Conservation (phyloP, 1,139 yeast genomes). For the Scheffersomyces titani region DNA sequence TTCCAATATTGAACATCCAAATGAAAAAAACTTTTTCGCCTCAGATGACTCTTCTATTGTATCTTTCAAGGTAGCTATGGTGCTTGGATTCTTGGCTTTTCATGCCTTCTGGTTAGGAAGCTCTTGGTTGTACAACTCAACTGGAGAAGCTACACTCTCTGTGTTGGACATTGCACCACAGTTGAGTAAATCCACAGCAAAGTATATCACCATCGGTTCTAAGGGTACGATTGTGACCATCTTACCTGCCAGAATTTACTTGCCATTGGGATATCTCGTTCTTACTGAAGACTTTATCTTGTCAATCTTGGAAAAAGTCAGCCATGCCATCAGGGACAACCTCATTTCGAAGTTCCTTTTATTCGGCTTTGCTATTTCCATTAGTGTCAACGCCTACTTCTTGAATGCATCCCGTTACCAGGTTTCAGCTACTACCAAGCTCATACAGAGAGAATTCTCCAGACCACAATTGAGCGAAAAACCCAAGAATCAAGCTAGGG, state of each 20-base stretch:
- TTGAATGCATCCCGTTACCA: slow-evolving; percentile 75
- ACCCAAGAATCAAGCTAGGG: not conserved
- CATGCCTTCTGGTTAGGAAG: slow-evolving; percentile 78
- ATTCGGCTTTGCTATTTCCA: slow-evolving; percentile 71
- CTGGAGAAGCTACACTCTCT: slow-evolving; percentile 14
- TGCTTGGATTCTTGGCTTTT: slow-evolving; percentile 67
- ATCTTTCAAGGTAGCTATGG: slow-evolving; percentile 64
- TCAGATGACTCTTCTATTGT: slow-evolving; percentile 45
- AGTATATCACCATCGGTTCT: slow-evolving; percentile 42
- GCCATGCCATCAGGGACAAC: slow-evolving; percentile 79
- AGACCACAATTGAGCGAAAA: slow-evolving; percentile 22
- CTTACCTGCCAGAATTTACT: slow-evolving; percentile 65
- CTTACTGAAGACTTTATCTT: slow-evolving; percentile 66
- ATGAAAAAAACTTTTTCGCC: slow-evolving; percentile 29
- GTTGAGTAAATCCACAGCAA: slow-evolving; percentile 42
- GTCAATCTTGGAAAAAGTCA: slow-evolving; percentile 55
- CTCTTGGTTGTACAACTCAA: slow-evolving; percentile 63
- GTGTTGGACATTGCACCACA: slow-evolving; percentile 36
- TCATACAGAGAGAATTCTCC: slow-evolving; percentile 42
- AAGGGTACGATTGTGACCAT: slow-evolving; percentile 66
- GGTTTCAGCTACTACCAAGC: slow-evolving; percentile 40
- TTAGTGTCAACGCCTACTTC: slow-evolving; percentile 80
- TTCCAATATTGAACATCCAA: slow-evolving; percentile 49
- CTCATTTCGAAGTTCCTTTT: slow-evolving; percentile 77
- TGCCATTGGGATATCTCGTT: slow-evolving; percentile 64